Percentiles rank a stretch among this genome's conserved stretches.
phyloP scores from a whole-genome alignment of 768 basidiomycete species.

The Tylopilus vinaceipallidus region DNA sequence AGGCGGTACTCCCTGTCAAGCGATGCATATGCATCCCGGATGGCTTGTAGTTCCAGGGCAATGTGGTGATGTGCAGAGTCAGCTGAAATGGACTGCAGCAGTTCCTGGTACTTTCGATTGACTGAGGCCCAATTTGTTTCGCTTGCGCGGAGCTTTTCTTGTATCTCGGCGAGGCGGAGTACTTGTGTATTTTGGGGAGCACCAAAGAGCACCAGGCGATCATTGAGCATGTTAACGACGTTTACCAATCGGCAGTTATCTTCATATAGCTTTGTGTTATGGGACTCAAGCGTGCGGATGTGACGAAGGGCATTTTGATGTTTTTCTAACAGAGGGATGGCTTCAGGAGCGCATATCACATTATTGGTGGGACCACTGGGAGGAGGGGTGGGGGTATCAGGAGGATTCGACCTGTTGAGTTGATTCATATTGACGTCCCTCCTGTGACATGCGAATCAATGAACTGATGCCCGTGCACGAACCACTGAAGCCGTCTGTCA shows the following conservation, averaged over 20 bases:
- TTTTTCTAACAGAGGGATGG: conserved; percentile 36
- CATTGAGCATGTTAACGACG: conserved; percentile 30
- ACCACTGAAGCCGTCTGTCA: background rate
- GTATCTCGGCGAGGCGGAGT: conserved; percentile 18
- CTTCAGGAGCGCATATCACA: conserved; percentile 46
- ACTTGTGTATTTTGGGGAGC: conserved; percentile 19
- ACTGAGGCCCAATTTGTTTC: conserved; percentile 18
- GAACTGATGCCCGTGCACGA: background rate
- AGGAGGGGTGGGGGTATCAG: conserved; percentile 4
- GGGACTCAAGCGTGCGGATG: conserved; percentile 29
- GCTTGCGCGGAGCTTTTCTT: conserved; percentile 26
- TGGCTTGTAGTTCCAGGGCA: conserved; percentile 15
- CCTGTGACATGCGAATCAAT: conserved; percentile 5
- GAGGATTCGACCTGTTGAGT: background rate
- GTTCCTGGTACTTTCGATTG: conserved; percentile 25
- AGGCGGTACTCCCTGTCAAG: conserved; percentile 22
- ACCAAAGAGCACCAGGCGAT: conserved; percentile 24
- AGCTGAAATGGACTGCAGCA: conserved; percentile 13
- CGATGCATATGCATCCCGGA: conserved; percentile 16
- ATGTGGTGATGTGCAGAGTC: conserved; percentile 19
- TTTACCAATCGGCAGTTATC: conserved; percentile 38
- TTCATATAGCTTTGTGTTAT: conserved; percentile 35
- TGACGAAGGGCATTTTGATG: conserved; percentile 27
- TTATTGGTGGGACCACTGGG: background rate
- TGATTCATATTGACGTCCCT: background rate